Evolutionary conservation across 768 basidiomycete genomes (phyloP).

Genomic region (Boletus pseudo-olivaceus): DNA sequence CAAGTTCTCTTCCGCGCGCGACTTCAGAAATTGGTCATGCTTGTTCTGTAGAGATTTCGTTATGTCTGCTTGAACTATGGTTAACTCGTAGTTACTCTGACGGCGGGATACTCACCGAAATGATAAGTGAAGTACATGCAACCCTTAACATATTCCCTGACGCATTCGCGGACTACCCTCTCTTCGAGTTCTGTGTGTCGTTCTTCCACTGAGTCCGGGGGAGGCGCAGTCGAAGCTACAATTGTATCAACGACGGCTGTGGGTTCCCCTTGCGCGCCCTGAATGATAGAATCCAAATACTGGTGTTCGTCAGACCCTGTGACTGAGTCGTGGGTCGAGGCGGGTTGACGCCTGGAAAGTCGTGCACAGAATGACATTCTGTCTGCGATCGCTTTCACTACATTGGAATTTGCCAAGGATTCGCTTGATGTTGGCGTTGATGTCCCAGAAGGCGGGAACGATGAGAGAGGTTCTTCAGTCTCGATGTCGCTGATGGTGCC

Average conservation of each 20-base stretch:
- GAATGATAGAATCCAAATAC: slow-evolving; percentile 40
- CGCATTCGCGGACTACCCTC: slow-evolving; percentile 77
- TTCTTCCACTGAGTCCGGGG: slow-evolving; percentile 62
- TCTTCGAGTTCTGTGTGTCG: slow-evolving; percentile 73
- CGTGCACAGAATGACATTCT: slow-evolving; percentile 76
- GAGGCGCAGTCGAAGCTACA: slow-evolving; percentile 55
- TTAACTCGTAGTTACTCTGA: not conserved
- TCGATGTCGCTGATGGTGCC: not conserved
- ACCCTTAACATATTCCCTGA: slow-evolving; percentile 74
- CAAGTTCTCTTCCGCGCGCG: slow-evolving; percentile 55
- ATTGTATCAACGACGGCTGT: slow-evolving; percentile 54
- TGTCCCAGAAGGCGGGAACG: slow-evolving; percentile 43
- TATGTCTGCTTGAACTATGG: slow-evolving; percentile 48
- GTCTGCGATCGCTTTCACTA: slow-evolving; percentile 60
- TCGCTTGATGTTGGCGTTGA: slow-evolving; percentile 53
- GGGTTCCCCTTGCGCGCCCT: slow-evolving; percentile 45
- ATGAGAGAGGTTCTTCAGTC: slow-evolving; percentile 8
- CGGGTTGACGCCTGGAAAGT: slow-evolving; percentile 46
- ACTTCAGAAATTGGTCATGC: slow-evolving; percentile 57
- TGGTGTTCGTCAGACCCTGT: slow-evolving; percentile 17
- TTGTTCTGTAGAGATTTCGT: slow-evolving; percentile 83
- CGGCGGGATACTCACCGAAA: slow-evolving; percentile 54
- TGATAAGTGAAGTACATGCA: slow-evolving; percentile 89
- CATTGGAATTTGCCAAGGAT: slow-evolving; percentile 42
- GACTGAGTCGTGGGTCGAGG: slow-evolving; percentile 13